Conservation (phyloP, 495 filamentous ascomycete species). For the Penicillium angulare region DNA sequence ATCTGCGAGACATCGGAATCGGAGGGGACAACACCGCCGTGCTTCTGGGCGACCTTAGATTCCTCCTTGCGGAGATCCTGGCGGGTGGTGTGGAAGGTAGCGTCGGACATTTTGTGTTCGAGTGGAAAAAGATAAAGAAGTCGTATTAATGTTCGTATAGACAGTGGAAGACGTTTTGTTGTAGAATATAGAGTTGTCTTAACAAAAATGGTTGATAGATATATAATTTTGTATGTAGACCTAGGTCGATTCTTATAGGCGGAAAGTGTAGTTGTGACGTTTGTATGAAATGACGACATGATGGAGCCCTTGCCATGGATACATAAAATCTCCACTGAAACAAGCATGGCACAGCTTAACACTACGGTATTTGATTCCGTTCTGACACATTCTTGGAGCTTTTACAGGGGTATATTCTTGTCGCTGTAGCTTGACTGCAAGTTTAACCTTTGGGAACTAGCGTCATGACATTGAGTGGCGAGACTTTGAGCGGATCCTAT, state of each 20-base stretch:
- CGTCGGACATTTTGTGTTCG: constrained; percentile 50
- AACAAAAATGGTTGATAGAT: background rate
- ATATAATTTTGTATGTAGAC: background rate
- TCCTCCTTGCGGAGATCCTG: constrained; percentile 54
- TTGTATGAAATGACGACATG: constrained; percentile 6
- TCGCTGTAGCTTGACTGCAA: no score
- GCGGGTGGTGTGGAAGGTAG: constrained; percentile 51
- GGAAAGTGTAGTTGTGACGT: constrained; percentile 2
- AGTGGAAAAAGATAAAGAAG: background rate
- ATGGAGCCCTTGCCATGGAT: constrained; percentile 3
- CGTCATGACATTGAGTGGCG: background rate
- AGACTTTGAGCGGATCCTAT: background rate
- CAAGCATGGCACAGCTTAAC: background rate
- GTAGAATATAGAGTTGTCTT: background rate
- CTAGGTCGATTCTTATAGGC: constrained; percentile 1
- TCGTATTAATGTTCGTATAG: background rate
- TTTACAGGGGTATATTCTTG: background rate
- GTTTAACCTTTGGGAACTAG: background rate
- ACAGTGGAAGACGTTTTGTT: background rate
- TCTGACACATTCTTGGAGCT: no score
- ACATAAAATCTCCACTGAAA: constrained; percentile 6
- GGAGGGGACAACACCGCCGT: constrained; percentile 41
- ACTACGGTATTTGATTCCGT: no score
- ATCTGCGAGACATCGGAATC: constrained; percentile 48
- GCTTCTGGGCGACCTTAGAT: constrained; percentile 39